phyloP scores from a whole-genome alignment of 2,329 filamentous ascomycete species.

The Fusarium tuaranense region DNA sequence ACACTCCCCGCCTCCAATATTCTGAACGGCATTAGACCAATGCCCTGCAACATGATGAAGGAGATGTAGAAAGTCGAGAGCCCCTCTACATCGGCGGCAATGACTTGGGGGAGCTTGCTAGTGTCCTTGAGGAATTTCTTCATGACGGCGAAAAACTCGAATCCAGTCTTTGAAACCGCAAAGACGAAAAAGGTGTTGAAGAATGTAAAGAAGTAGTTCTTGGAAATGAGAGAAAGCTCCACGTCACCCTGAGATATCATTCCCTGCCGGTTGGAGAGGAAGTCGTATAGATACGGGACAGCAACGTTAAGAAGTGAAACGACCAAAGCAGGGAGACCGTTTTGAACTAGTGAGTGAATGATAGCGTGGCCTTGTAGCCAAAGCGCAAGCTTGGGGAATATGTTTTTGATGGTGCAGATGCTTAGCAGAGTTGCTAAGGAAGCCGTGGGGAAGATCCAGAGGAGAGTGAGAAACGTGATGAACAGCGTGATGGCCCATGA shows the following conservation, averaged over 20 bases:
- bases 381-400: conserved; percentile 77
- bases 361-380: conserved; percentile 76
- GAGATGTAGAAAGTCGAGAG: conserved; percentile 91
- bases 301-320: conserved; percentile 89
- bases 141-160: conserved; percentile 78
- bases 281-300: conserved; percentile 95
- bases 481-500: conserved; percentile 87
- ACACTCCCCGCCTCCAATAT: conserved; percentile 91
- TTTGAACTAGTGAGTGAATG: conserved; percentile 82
- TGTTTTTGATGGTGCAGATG: conserved; percentile 80
- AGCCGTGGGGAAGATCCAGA: conserved; percentile 89
- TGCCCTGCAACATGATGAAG: conserved; percentile 90
- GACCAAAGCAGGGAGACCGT: conserved; percentile 85
- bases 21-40: conserved; percentile 94
- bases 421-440: conserved; percentile 84
- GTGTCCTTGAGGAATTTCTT: conserved; percentile 83
- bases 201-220: conserved; percentile 99
- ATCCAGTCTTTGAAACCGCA: conserved; percentile 86
- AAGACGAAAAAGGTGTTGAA: conserved; percentile 99
- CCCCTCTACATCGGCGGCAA: conserved; percentile 80
- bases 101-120: conserved; percentile 77
- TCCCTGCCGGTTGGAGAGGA: conserved; percentile 89
- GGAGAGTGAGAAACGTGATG: conserved; percentile 84
- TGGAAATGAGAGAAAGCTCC: conserved; percentile 93
- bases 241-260: conserved; percentile 96